Evolutionary conservation across 225 moss, liverwort and hornwort species (phyloP), one percentile per base, ranked within the genome.

Genomic region (Marchantia paleacea): DNA sequence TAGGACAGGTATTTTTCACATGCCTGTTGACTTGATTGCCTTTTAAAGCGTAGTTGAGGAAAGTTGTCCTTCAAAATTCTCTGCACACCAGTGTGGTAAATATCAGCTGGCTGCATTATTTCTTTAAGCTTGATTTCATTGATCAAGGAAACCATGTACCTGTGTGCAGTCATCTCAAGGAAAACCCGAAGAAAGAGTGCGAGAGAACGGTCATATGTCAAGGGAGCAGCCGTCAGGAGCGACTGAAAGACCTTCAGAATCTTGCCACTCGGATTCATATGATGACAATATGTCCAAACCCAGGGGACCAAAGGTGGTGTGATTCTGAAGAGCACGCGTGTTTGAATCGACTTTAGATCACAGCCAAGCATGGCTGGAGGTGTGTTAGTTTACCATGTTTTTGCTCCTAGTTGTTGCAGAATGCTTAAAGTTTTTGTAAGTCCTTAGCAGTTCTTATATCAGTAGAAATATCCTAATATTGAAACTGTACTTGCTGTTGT

Each of bases 181-280:
- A 19, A 75, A 75, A 58, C 10, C 12, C 11, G 75, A 75, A 55
- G 75, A 75, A 58, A 75, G 58, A 29, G 75, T 19, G 55, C 55
- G 16, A 29, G 75, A 55, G 29, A 75, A 29, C 53, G 55, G 10
- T 19, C 30, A 12, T 29, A 10, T 57, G 0, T 13, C 29, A 8
- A 57, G 55, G 75, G 75, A 75, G 29, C 75, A 29, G 28, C 55
- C 55, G 75, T 29, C 75, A 11, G 39, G 39, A 39, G 53, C 55
- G 53, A 29, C 58, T 18, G 75, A 75, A 75, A 75, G 55, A 26
- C 55, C 19, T 39, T 75, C 55, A 22, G 75, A 75, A 75, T 75
- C 58, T 75, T 55, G 75, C 31, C 75, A 19, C 25, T 54, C 75
- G 39, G 58, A 75, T 55, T 75, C 75, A 29, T 75, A n/a, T 72